phyloP scores from a whole-genome alignment of 106 monocot genomes.

The Dioscorea dumetorum region DNA sequence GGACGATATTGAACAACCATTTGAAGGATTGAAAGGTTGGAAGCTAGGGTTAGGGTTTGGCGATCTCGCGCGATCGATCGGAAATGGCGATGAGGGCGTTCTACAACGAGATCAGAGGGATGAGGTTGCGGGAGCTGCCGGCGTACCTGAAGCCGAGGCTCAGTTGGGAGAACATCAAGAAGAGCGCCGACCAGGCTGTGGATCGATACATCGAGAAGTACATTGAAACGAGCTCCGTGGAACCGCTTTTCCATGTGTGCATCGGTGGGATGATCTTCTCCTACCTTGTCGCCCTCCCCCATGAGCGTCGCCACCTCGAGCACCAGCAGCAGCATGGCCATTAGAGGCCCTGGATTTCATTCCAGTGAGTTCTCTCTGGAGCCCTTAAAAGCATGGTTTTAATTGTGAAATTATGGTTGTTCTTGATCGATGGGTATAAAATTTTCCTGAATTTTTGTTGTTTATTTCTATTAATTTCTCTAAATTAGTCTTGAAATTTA shows the following conservation, averaged over 20 bases:
- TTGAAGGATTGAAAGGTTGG: too few species aligned
- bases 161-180: conserved; percentile 60
- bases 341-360: too few species aligned
- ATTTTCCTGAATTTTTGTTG: too few species aligned
- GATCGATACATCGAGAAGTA: conserved; percentile 95
- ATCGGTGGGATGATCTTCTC: conserved; percentile 90
- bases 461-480: too few species aligned
- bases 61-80: too few species aligned
- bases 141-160: conserved; percentile 67
- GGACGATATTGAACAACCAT: too few species aligned
- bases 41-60: too few species aligned
- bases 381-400: too few species aligned
- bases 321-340: conserved; percentile 46
- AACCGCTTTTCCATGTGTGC: conserved; percentile 86
- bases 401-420: too few species aligned
- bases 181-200: conserved; percentile 40
- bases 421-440: too few species aligned
- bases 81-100: conserved; percentile 79
- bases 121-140: conserved; percentile 80
- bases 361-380: too few species aligned
- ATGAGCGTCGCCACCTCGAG: conserved; percentile 95
- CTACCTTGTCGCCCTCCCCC: conserved; percentile 77
- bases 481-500: too few species aligned
- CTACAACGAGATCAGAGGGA: conserved; percentile 82
- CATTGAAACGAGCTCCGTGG: conserved; percentile 87